Evolutionary conservation across 1,284 basidiomycete genomes (phyloP).

Genomic region (Ceratobasidium sp.): DNA sequence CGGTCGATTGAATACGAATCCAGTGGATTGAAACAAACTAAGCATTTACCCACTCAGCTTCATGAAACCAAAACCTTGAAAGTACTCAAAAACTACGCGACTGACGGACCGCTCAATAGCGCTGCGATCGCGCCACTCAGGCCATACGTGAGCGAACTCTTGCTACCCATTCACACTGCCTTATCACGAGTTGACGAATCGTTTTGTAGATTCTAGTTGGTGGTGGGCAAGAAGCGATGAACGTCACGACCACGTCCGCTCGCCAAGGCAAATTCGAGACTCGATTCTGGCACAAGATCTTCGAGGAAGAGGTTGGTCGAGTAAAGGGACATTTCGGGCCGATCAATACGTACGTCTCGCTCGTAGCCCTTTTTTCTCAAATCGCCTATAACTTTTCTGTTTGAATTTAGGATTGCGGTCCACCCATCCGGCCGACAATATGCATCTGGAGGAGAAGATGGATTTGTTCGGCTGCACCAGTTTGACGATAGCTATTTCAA

Average conservation of each 20-base stretch:
- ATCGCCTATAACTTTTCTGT: too few species aligned
- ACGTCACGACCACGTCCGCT: conserved; percentile 93
- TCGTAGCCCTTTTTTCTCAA: too few species aligned
- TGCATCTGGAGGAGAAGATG: conserved; percentile 97
- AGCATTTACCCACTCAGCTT: conserved; percentile 66
- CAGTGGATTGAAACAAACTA: background rate
- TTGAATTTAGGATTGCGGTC: conserved; percentile 79
- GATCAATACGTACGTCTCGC: conserved; percentile 95
- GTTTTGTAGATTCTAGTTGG: conserved; percentile 83
- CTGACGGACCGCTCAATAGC: conserved; percentile 97
- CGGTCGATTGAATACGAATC: conserved; percentile 54
- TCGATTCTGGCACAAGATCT: conserved; percentile 98
- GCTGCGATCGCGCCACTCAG: conserved; percentile 87
- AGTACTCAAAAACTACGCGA: conserved; percentile 93
- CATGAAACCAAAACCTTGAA: conserved; percentile 91
- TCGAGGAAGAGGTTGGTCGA: conserved; percentile 97
- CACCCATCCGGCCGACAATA: conserved; percentile 92
- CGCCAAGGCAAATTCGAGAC: conserved; percentile 99
- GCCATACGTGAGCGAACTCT: conserved; percentile 76
- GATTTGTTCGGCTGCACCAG: conserved; percentile 92
- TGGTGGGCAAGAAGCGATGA: conserved; percentile 98
- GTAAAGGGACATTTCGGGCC: conserved; percentile 98
- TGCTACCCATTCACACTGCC: background rate
- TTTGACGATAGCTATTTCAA: conserved; percentile 94
- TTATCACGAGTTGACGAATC: conserved; percentile 2